These are phyloP conservation scores for Chaetomium cochliodes DNA, from an alignment of 495 filamentous ascomycete genomes.

Conservation along the genomic window DNA sequence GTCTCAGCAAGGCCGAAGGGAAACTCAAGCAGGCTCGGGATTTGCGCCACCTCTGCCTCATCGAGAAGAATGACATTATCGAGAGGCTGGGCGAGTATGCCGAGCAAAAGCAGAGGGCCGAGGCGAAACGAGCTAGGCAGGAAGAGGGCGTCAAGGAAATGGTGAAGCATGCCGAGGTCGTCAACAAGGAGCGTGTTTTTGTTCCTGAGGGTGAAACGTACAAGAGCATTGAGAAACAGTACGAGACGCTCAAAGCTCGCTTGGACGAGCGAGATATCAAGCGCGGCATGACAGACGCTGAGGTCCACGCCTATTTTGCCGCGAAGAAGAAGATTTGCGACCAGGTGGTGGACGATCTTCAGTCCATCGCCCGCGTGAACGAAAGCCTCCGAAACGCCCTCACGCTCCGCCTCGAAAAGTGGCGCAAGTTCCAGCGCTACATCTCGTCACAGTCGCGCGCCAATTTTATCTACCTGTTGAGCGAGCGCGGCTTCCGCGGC, in stretches of 20 bases:
- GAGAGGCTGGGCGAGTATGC: slow-evolving; percentile 51
- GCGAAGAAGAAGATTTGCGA: slow-evolving; percentile 41
- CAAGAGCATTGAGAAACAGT: slow-evolving; percentile 61
- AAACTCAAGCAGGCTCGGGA: slow-evolving; percentile 54
- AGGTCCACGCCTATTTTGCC: slow-evolving; percentile 53
- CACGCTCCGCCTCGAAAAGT: slow-evolving; percentile 67
- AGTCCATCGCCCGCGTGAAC: slow-evolving; percentile 52
- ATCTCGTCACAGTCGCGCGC: slow-evolving; percentile 81
- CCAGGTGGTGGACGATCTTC: slow-evolving; percentile 40
- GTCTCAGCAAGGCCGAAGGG: slow-evolving; percentile 55
- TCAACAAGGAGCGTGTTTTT: slow-evolving; percentile 59
- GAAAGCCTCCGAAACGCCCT: slow-evolving; percentile 63
- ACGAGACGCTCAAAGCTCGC: slow-evolving; percentile 57
- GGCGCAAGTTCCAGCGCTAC: slow-evolving; percentile 73
- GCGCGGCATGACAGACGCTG: slow-evolving; percentile 62
- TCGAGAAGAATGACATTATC: slow-evolving; percentile 65
- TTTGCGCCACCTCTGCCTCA: slow-evolving; percentile 54
- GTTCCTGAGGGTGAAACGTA: slow-evolving; percentile 68
- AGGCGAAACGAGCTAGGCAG: slow-evolving; percentile 50
- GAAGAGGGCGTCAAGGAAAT: slow-evolving; percentile 52
- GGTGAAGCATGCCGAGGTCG: slow-evolving; percentile 53
- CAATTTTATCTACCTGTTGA: slow-evolving; percentile 83
- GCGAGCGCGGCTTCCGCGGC: slow-evolving; percentile 84
- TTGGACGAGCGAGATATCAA: slow-evolving; percentile 40
- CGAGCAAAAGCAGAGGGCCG: slow-evolving; percentile 44